Evolutionary conservation across 805 yeast species (phyloP), one percentile per base, ranked within the genome.

Genomic region (Priceomyces carsonii): DNA sequence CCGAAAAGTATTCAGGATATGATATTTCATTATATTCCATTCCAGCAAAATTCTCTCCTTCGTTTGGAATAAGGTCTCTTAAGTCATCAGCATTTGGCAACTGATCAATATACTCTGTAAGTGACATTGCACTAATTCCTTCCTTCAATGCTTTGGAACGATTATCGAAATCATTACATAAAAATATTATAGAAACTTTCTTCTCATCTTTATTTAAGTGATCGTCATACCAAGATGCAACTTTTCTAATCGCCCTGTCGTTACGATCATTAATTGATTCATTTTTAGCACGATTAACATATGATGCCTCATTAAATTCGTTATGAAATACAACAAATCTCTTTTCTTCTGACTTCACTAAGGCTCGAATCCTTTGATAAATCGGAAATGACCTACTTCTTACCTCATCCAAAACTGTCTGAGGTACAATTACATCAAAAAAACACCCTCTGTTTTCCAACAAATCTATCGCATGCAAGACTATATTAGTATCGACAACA

Each of bases 381-480:
- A 91, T 81, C 3, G 99, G 96, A 52, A 81, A 78, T 33, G 95
- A 86, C 52, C 82, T 73, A 55, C 88, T 88, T 45, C 87, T 78
- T 7, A 91, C 96, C 59, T 93, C 98, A 48, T 95, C 97, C 22
- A 93, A 68, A 2, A 88, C 97, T 5, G 95, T 85, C 57, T 93
- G 99, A 1, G 98, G 96, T n/a, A 93, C 67, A 38, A 93, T 82
- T 12, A 90, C 96, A 61, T 93, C 98, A 51, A 74, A 82, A 53
- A 93, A 86, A 35, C 85, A 82, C 19, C 75, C 72, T 14, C 71
- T 71, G 50, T 79, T 82, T 59, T 93, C 99, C 37, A 93, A 64
- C 40, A 93, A 65, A 59, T 93, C 99, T 43, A 93, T 91, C 5
- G 95, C 91, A 54, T 82, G 85, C 42, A 93, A 65, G 1, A 85